Evolutionary conservation across 2,329 filamentous ascomycete species (phyloP).

Genomic region (Calonectria henricotiae): DNA sequence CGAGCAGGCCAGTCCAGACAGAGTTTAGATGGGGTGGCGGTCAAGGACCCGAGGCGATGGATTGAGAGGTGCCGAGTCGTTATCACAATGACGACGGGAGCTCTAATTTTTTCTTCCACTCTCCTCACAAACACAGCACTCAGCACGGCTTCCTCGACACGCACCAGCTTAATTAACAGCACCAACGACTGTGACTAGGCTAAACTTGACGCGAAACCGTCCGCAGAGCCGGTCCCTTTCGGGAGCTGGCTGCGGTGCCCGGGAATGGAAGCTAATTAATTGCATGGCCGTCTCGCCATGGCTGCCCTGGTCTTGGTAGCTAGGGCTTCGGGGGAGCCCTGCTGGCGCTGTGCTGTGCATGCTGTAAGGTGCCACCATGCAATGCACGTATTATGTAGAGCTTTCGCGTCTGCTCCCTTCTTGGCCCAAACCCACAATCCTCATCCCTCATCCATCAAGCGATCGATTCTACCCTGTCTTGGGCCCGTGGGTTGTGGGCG

Average conservation of each 20-base stretch:
- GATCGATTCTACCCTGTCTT: conserved; percentile 29
- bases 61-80: conserved; percentile 19
- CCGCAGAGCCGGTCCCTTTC: not conserved
- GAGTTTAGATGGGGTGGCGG: not conserved
- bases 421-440: conserved; percentile 13
- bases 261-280: conserved; percentile 24
- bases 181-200: not conserved
- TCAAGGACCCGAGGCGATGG: conserved; percentile 28
- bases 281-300: conserved; percentile 14
- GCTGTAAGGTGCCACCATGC: conserved; percentile 21
- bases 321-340: conserved; percentile 20
- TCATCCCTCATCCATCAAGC: conserved; percentile 24
- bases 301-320: not conserved
- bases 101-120: not conserved
- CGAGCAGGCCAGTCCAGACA: not conserved
- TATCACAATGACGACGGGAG: not conserved
- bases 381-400: conserved; percentile 27
- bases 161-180: conserved; percentile 6
- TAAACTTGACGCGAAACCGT: conserved; percentile 1
- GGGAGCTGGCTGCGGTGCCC: not conserved
- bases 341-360: conserved; percentile 22
- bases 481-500: conserved; percentile 28
- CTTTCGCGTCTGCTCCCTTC: conserved; percentile 12
- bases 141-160: not conserved
- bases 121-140: not conserved